These are phyloP conservation scores for Pseudogymnoascus sp. DNA, from an alignment of 2,329 filamentous ascomycete species.

Conservation along the genomic window DNA sequence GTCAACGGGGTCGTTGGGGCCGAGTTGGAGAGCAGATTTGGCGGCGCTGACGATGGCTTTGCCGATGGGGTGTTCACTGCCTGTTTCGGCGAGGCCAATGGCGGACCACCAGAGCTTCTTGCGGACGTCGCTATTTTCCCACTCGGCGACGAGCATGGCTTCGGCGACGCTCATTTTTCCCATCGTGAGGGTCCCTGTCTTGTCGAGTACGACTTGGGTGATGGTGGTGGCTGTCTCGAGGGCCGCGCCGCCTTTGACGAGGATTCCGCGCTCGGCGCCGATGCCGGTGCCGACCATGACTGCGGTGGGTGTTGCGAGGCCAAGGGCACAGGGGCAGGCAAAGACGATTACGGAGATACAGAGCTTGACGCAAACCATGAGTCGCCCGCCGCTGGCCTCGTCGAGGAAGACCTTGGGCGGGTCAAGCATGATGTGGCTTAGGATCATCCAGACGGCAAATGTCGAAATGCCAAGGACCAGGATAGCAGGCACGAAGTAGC, in stretches of 20 bases:
- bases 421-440: conserved; percentile 74
- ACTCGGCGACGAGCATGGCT: conserved; percentile 55
- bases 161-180: conserved; percentile 91
- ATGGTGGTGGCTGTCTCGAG: conserved; percentile 86
- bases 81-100: conserved; percentile 88
- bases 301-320: conserved; percentile 87
- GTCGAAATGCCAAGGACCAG: conserved; percentile 75
- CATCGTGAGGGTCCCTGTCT: conserved; percentile 89
- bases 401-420: conserved; percentile 85
- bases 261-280: conserved; percentile 87
- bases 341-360: conserved; percentile 99
- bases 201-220: conserved; percentile 85
- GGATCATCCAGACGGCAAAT: conserved; percentile 87
- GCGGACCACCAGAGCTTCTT: conserved; percentile 89
- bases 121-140: conserved; percentile 60
- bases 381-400: conserved; percentile 72
- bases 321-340: conserved; percentile 93
- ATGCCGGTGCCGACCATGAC: conserved; percentile 99
- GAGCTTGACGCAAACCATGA: conserved; percentile 95
- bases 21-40: conserved; percentile 65
- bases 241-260: conserved; percentile 94
- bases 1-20: conserved; percentile 64
- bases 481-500: conserved; percentile 89
- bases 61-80: conserved; percentile 93
- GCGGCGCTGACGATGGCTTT: conserved; percentile 72